Percentiles rank a stretch among this genome's conserved stretches.
Conservation (phyloP, 1,284 basidiomycete species). For the Trichosporon faecale region DNA sequence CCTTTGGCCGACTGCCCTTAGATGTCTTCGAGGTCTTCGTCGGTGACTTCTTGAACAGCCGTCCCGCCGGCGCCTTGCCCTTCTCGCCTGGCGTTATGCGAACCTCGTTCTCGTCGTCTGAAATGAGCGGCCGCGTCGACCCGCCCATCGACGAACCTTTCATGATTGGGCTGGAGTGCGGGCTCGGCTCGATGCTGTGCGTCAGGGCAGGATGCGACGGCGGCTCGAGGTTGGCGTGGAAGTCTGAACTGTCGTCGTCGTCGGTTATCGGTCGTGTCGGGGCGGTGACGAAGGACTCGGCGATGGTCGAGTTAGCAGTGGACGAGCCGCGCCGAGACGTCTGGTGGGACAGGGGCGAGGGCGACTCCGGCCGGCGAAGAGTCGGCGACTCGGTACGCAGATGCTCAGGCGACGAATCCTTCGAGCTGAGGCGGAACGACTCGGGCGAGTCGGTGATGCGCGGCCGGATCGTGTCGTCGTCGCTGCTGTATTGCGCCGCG, state of each 20-base stretch:
- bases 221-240: slow-evolving; percentile 14
- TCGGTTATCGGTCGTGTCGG: slow-evolving; percentile 24
- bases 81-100: neutral
- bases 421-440: neutral
- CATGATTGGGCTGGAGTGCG: slow-evolving; percentile 3
- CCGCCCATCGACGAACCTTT: neutral
- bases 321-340: neutral
- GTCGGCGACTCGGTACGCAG: neutral
- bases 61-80: neutral
- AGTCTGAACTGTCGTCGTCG: slow-evolving; percentile 7
- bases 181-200: slow-evolving; percentile 8
- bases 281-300: slow-evolving; percentile 44
- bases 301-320: slow-evolving; percentile 22
- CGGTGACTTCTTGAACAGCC: neutral
- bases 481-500: neutral
- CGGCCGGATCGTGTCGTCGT: neutral
- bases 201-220: neutral
- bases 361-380: neutral
- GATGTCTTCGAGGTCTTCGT: neutral
- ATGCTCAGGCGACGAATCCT: neutral
- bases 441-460: neutral
- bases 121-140: slow-evolving; percentile 12
- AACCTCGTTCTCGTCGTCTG: slow-evolving; percentile 19
- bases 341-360: neutral
- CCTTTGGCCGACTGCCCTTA: neutral